A percentile compares a stretch with the other conserved stretches of the same genome.
phyloP scores from a whole-genome alignment of 495 filamentous ascomycete genomes.

The Neurospora sp. region DNA sequence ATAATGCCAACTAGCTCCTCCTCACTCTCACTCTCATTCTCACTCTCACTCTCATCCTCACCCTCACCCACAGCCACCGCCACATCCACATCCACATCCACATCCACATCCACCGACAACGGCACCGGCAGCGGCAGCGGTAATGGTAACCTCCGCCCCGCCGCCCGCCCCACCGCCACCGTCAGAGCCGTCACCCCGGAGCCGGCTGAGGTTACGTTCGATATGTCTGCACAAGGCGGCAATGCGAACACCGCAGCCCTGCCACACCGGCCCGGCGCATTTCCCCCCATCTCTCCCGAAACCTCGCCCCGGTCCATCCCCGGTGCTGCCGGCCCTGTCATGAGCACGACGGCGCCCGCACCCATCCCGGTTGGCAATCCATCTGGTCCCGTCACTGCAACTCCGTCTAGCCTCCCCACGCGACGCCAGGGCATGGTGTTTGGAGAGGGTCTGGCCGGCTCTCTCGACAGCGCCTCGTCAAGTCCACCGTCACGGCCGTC shows the following conservation, averaged over 20 bases:
- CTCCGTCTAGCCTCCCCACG: constrained; percentile 8
- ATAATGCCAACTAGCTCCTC: neutral
- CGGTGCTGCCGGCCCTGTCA: constrained; percentile 11
- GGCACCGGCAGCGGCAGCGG: neutral
- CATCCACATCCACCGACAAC: neutral
- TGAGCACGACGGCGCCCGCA: neutral
- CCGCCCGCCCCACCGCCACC: constrained; percentile 20
- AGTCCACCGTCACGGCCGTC: constrained; percentile 25
- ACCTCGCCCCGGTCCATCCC: constrained; percentile 36
- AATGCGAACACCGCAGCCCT: constrained; percentile 7
- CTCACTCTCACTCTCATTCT: constrained; percentile 29
- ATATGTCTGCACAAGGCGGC: constrained; percentile 11
- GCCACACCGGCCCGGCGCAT: constrained; percentile 20
- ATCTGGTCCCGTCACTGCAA: neutral
- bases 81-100: neutral
- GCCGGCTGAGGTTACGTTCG: constrained; percentile 22
- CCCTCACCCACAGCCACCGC: neutral
- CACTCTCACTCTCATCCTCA: constrained; percentile 16
- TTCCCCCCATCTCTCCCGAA: constrained; percentile 28
- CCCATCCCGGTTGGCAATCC: neutral
- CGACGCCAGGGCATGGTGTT: constrained; percentile 44
- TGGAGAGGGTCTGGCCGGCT: constrained; percentile 34
- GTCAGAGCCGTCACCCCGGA: constrained; percentile 49
- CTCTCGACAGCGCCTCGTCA: constrained; percentile 30
- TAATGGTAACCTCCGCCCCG: constrained; percentile 15